phyloP scores from a whole-genome alignment of 2,329 filamentous ascomycete species.

The Graphiopsis chlorocephala region DNA sequence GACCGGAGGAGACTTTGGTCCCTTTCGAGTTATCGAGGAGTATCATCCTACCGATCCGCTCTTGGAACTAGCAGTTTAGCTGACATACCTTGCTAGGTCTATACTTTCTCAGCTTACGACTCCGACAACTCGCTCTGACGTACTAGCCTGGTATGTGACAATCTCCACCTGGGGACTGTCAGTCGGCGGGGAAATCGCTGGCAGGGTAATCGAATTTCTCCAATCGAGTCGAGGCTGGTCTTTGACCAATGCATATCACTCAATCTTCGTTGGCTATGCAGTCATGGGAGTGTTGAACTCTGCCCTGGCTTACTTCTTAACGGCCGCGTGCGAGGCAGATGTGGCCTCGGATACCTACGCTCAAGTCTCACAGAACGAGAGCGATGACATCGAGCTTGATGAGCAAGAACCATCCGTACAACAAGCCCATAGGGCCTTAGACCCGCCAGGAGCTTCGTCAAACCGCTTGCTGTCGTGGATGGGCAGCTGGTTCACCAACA shows the following conservation, averaged over 20 bases:
- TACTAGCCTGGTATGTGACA: slow-evolving; percentile 66
- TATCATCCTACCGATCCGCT: not conserved
- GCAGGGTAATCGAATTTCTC: slow-evolving; percentile 51
- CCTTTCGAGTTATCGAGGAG: slow-evolving; percentile 66
- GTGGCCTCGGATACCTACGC: slow-evolving; percentile 33
- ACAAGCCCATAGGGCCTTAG: not conserved
- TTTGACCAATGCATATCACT: slow-evolving; percentile 54
- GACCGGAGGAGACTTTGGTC: slow-evolving; percentile 62
- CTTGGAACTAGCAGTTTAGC: slow-evolving; percentile 44
- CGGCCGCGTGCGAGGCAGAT: slow-evolving; percentile 50
- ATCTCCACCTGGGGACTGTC: slow-evolving; percentile 56
- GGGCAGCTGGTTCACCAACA: slow-evolving; percentile 44
- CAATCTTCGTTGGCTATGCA: slow-evolving; percentile 58
- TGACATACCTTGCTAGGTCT: slow-evolving; percentile 22
- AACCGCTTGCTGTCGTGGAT: slow-evolving; percentile 21
- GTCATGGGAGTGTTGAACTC: slow-evolving; percentile 56
- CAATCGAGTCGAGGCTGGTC: slow-evolving; percentile 48
- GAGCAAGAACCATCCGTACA: slow-evolving; percentile 8
- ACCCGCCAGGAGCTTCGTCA: not conserved
- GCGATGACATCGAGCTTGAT: slow-evolving; percentile 23
- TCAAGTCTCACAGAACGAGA: slow-evolving; percentile 29
- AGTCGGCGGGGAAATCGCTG: slow-evolving; percentile 53
- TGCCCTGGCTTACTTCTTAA: slow-evolving; percentile 47
- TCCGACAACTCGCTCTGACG: slow-evolving; percentile 55
- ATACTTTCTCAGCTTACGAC: slow-evolving; percentile 60